Base-by-base conservation (phyloP, 2,329 filamentous ascomycete species). In the Xylaria sp. region DNA sequence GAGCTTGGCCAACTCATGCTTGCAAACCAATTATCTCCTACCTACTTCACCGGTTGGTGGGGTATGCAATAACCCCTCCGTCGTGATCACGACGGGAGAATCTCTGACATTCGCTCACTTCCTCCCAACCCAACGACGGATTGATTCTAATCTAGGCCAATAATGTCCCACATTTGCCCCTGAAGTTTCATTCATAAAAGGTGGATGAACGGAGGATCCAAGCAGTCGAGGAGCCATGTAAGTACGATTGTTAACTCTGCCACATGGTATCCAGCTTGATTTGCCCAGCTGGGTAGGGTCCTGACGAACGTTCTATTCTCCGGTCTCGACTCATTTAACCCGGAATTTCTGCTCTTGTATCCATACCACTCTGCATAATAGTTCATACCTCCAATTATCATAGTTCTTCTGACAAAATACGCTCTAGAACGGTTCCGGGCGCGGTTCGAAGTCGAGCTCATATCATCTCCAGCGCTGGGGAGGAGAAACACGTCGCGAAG, bases 381-480 rank as follows among this genome's bases (percentile, higher is more conserved):
- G 6, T 28, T 13, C 15, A 15, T 41, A 31, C 12, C 15, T 51
- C 9, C 0, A 20, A n/a, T 34, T 34, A 23, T 9, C 18, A 37
- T 15, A 52, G 1, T 10, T 12, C 48, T 61, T 44, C 64, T 67
- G 8, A 63, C 15, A 13, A 46, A 10, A 23, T 48, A 41, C 39
- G 20, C 2, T 25, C 23, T 12, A 69, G 67, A 41, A 6, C 28
- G 64, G 64, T 56, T 64, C 65, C 37, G 23, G 39, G 28, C n/a
- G 37, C 64, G 51, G 60, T 57, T 57, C 59, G 46, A 63, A 48
- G 20, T 54, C 63, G 59, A 60, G 34, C 23, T 69, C 64, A 1
- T 67, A 67, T 28, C 48, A 63, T 31, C 60, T 69, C 2, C 64
- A 69, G 18, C 65, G 64, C 8, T 69, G 60, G 64, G 67, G 64